These are phyloP conservation scores for Blastomyces parvus DNA, from an alignment of 2,329 filamentous ascomycete species.

Conservation along the genomic window DNA sequence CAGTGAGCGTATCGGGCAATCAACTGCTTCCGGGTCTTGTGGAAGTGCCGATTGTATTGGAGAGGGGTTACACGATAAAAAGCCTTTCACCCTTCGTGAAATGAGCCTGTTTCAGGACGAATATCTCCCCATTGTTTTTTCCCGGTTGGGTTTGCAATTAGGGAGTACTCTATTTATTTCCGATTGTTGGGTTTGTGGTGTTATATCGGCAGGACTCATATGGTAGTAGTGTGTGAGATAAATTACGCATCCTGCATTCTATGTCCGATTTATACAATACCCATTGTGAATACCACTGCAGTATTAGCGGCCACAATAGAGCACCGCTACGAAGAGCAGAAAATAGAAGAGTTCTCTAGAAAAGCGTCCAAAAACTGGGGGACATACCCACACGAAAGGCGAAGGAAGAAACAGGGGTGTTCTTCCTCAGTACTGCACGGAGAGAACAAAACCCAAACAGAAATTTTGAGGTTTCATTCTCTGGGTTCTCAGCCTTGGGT, in stretches of 20 bases:
- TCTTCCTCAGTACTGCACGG: no score
- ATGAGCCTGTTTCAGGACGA: background rate
- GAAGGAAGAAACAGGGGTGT: no score
- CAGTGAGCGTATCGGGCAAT: background rate
- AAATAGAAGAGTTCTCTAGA: background rate
- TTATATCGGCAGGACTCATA: background rate
- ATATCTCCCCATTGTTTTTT: background rate
- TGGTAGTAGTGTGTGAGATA: background rate
- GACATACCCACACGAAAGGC: no score
- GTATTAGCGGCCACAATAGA: background rate
- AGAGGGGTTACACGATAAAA: background rate
- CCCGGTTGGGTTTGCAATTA: background rate
- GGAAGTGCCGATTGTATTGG: background rate
- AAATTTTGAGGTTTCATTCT: no score
- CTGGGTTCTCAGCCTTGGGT: no score
- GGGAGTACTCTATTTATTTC: background rate
- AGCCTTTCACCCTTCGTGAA: background rate
- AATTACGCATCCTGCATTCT: background rate
- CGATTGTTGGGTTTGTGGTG: background rate
- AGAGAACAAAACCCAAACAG: no score
- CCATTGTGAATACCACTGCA: background rate
- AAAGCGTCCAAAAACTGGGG: no score
- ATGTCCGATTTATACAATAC: background rate
- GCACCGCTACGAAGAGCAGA: background rate
- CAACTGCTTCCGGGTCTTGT: background rate